A percentile compares a stretch with the other conserved stretches of the same genome.
These are phyloP conservation scores for Nannizziopsis arthrosporioides DNA, from an alignment of 2,329 filamentous ascomycete species.

Conservation along the genomic window DNA sequence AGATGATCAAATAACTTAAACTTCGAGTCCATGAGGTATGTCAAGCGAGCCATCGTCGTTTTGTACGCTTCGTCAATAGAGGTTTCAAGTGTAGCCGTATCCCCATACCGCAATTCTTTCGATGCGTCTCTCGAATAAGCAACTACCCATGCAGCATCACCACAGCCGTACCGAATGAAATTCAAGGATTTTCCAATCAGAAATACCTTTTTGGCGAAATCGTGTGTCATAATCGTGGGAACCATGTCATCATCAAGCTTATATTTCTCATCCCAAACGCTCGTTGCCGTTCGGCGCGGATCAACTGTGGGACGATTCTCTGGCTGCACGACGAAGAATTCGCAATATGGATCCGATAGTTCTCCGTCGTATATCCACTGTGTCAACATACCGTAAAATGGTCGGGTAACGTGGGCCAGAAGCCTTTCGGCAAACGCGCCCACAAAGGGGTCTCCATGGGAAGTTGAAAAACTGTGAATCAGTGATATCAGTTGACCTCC, in stretches of 20 bases:
- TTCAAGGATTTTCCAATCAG: slow-evolving; percentile 96
- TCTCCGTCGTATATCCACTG: slow-evolving; percentile 99
- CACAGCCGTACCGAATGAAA: slow-evolving; percentile 92
- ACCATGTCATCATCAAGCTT: slow-evolving; percentile 75
- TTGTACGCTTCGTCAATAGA: slow-evolving; percentile 98
- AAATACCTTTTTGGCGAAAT: slow-evolving; percentile 94
- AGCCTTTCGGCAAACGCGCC: slow-evolving; percentile 84
- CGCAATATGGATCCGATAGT: slow-evolving; percentile 84
- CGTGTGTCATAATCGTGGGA: slow-evolving; percentile 80
- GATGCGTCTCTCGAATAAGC: slow-evolving; percentile 87
- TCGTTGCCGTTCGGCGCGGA: slow-evolving; percentile 52
- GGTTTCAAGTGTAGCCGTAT: slow-evolving; percentile 78
- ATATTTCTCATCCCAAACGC: slow-evolving; percentile 98
- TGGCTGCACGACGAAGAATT: slow-evolving; percentile 91
- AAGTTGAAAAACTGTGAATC: slow-evolving; percentile 85
- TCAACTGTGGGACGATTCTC: slow-evolving; percentile 43
- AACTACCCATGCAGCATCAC: slow-evolving; percentile 89
- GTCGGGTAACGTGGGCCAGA: slow-evolving; percentile 72
- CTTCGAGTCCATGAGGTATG: slow-evolving; percentile 85
- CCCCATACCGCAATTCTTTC: slow-evolving; percentile 82
- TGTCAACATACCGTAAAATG: slow-evolving; percentile 91
- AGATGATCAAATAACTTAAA: slow-evolving; percentile 92
- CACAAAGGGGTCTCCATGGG: slow-evolving; percentile 90
- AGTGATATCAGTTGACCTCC: slow-evolving; percentile 88
- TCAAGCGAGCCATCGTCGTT: slow-evolving; percentile 90